Conservation (phyloP, 2,329 filamentous ascomycete genomes). For the Scedosporium boydii region DNA sequence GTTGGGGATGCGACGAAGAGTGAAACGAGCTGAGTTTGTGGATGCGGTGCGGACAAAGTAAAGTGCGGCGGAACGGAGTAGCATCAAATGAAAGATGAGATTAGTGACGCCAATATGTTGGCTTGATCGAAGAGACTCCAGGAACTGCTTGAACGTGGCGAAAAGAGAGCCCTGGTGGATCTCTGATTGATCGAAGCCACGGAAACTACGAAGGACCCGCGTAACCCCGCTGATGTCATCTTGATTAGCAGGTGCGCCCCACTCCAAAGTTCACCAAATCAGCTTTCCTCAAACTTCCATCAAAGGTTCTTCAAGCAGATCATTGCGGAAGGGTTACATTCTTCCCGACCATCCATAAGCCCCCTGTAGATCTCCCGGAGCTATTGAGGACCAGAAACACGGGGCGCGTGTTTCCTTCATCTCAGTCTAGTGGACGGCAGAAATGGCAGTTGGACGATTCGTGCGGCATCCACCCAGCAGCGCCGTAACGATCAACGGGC, state of each 20-base stretch:
- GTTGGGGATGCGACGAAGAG: background rate
- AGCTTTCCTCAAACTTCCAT: background rate
- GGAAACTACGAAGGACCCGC: no score
- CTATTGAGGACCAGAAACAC: background rate
- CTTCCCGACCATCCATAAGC: background rate
- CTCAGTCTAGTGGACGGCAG: background rate
- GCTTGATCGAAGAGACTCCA: background rate
- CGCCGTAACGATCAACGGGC: background rate
- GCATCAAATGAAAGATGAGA: background rate
- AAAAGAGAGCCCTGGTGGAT: background rate
- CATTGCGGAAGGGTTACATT: background rate
- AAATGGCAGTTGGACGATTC: background rate
- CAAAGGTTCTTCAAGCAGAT: background rate
- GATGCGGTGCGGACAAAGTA: background rate
- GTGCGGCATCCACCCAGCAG: background rate
- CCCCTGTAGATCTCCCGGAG: background rate
- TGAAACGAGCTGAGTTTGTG: background rate
- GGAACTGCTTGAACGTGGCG: no score
- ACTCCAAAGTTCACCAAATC: background rate
- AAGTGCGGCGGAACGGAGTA: background rate
- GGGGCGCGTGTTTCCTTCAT: background rate
- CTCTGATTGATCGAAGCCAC: no score
- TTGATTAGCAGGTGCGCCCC: background rate
- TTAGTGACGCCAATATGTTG: no score
- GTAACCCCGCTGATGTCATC: no score